A percentile compares a stretch with the other conserved stretches of the same genome.
These are phyloP conservation scores for Biscogniauxia sp. DNA, from an alignment of 2,329 filamentous ascomycete genomes.

Conservation along the genomic window DNA sequence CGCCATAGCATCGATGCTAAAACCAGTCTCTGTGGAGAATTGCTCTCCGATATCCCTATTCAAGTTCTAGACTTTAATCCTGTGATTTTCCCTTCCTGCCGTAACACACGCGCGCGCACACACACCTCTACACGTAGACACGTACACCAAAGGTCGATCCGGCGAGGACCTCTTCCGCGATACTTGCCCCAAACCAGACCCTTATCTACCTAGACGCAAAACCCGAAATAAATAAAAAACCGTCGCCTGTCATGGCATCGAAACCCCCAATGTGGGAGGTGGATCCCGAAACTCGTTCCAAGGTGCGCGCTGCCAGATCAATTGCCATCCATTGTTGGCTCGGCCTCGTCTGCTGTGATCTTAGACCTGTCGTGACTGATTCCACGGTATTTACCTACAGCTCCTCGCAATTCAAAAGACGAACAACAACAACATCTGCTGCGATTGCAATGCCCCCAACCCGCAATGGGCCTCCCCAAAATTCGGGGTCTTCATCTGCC, in stretches of 20 bases:
- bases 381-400: conserved; percentile 41
- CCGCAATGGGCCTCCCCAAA: conserved; percentile 98
- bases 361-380: background rate
- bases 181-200: background rate
- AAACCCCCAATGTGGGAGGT: conserved; percentile 93
- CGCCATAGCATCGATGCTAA: background rate
- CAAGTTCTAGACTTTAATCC: conserved; percentile 1
- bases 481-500: conserved; percentile 97
- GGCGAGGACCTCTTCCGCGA: background rate
- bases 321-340: background rate
- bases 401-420: conserved; percentile 88
- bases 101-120: background rate
- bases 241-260: conserved; percentile 49
- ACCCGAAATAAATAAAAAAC: background rate
- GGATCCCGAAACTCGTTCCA: conserved; percentile 93
- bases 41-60: conserved; percentile 17
- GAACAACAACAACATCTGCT: conserved; percentile 84
- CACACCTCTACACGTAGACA: background rate
- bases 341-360: background rate
- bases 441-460: conserved; percentile 92
- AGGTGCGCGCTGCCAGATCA: conserved; percentile 56
- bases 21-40: conserved; percentile 9
- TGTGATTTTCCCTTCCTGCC: background rate
- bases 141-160: background rate
- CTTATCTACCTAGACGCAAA: background rate